A percentile compares a stretch with the other conserved stretches of the same genome.
Conservation (phyloP, 2,329 filamentous ascomycete species). For the Epichloe aotearoae region DNA sequence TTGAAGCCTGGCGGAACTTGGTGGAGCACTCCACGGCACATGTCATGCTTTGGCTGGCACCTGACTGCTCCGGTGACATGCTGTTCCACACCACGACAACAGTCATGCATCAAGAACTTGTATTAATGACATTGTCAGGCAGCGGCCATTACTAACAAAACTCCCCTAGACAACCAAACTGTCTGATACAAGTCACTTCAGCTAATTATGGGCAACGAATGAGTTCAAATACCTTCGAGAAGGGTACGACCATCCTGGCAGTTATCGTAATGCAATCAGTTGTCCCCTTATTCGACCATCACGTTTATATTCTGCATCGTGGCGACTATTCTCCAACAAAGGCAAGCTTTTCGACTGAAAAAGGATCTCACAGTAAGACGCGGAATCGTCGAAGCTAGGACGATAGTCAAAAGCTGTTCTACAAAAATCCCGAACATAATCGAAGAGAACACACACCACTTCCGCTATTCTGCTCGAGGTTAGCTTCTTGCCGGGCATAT, state of each 20-base stretch:
- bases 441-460: slow-evolving; percentile 38
- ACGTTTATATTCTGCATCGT: background rate
- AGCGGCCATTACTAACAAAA: too few relatives aligned
- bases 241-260: background rate
- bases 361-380: background rate
- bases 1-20: too few relatives aligned
- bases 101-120: too few relatives aligned
- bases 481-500: slow-evolving; percentile 33
- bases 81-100: too few relatives aligned
- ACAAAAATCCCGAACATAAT: background rate
- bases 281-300: background rate
- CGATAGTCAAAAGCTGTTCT: background rate
- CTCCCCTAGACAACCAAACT: too few relatives aligned
- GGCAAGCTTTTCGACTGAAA: background rate
- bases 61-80: too few relatives aligned
- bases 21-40: too few relatives aligned
- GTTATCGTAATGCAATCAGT: background rate
- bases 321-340: background rate
- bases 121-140: too few relatives aligned
- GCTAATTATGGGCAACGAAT: background rate
- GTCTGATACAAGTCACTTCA: background rate
- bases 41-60: too few relatives aligned
- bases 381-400: background rate
- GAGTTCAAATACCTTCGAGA: background rate
- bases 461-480: slow-evolving; percentile 36